A percentile compares a stretch with the other conserved stretches of the same genome.
phyloP scores from a whole-genome alignment of 192 early-diverging fungal species.

The Chytriomyces confervae region DNA sequence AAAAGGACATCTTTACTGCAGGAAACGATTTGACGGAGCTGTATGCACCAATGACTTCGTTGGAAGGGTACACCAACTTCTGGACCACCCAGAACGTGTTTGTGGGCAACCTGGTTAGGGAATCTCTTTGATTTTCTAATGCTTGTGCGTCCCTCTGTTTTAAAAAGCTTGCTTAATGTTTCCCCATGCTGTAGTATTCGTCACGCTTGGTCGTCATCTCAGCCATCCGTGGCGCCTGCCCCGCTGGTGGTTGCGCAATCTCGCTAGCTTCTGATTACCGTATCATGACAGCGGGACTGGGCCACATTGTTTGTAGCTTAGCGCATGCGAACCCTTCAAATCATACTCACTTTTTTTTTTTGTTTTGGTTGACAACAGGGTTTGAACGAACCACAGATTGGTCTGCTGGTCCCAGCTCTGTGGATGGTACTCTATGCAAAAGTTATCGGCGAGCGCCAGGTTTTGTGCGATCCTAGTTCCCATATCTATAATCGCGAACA shows the following conservation, averaged over 20 bases:
- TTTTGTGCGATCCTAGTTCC: neutral
- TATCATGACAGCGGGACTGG: constrained; percentile 41
- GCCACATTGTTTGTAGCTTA: constrained; percentile 45
- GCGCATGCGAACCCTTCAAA: neutral
- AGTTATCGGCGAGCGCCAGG: constrained; percentile 41
- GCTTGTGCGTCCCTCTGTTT: neutral
- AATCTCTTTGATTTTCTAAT: neutral
- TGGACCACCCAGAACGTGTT: constrained; percentile 52
- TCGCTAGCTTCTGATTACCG: constrained; percentile 52
- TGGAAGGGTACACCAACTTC: constrained; percentile 50
- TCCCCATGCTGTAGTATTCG: neutral
- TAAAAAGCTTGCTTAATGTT: neutral
- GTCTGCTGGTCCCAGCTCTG: constrained; percentile 48
- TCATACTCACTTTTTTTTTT: neutral
- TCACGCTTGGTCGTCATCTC: constrained; percentile 48
- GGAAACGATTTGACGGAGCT: constrained; percentile 56
- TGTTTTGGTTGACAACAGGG: neutral
- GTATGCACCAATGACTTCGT: constrained; percentile 44
- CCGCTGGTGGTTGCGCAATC: constrained; percentile 52
- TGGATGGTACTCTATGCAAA: constrained; percentile 51
- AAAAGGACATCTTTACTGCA: constrained; percentile 53
- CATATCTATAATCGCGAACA: neutral
- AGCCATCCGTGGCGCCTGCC: constrained; percentile 53
- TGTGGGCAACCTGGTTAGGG: constrained; percentile 39
- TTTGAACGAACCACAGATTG: constrained; percentile 40